Evolutionary conservation across 495 filamentous ascomycete species (phyloP).

Genomic region (Sordaria brevicollis): DNA sequence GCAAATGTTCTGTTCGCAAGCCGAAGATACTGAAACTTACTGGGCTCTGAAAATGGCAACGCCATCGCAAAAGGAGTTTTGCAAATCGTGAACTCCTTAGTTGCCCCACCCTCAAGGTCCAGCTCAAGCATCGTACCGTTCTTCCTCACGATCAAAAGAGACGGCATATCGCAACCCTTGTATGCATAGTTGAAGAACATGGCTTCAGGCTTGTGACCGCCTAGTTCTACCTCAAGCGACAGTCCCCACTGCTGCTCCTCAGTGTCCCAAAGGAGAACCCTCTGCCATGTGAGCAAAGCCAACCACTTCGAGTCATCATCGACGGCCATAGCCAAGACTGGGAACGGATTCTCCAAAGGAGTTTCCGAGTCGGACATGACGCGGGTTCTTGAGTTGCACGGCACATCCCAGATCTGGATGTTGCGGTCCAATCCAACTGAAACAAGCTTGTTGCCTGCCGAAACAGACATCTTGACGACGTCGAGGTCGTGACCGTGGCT

Average conservation of each 20-base stretch:
- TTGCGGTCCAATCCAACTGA: conserved; percentile 55
- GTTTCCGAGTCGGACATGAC: conserved; percentile 29
- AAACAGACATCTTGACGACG: conserved; percentile 48
- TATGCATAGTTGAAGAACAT: conserved; percentile 42
- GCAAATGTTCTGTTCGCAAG: neutral
- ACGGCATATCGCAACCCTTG: conserved; percentile 19
- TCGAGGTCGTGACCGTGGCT: conserved; percentile 51
- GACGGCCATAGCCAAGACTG: conserved; percentile 48
- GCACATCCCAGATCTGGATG: conserved; percentile 51
- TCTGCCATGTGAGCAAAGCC: conserved; percentile 46
- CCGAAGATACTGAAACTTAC: conserved; percentile 12
- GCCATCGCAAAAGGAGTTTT: conserved; percentile 35
- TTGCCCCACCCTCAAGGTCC: conserved; percentile 17
- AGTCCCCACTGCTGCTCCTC: conserved; percentile 39
- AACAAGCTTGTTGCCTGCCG: conserved; percentile 47
- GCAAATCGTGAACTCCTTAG: conserved; percentile 30
- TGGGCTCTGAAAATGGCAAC: conserved; percentile 28
- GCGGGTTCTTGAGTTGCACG: conserved; percentile 24
- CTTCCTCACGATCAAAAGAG: conserved; percentile 44
- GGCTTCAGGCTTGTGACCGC: conserved; percentile 41
- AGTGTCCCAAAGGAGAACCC: conserved; percentile 50
- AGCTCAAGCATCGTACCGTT: conserved; percentile 49
- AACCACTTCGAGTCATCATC: conserved; percentile 51
- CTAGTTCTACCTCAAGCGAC: conserved; percentile 35
- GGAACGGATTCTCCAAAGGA: conserved; percentile 33